Conservation (phyloP, 148 eudicot species). For the Vaccinium corymbosum region DNA sequence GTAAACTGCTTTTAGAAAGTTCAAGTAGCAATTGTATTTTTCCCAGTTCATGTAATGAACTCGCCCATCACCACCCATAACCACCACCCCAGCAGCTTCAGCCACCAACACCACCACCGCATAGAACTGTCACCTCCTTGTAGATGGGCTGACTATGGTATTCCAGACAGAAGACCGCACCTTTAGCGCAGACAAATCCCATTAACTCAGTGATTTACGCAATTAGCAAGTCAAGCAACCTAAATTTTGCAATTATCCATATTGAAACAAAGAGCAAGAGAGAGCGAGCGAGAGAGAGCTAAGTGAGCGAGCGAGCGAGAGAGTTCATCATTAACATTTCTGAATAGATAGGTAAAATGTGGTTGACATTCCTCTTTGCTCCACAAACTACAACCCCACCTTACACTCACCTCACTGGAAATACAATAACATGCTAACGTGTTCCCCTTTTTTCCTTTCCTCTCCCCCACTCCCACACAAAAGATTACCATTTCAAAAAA, state of each 20-base stretch:
- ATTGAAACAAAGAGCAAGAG: background rate
- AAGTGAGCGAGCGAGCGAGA: background rate
- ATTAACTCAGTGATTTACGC: no score
- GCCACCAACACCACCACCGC: no score
- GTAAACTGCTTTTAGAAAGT: no score
- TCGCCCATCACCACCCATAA: no score
- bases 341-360: constrained; percentile 12
- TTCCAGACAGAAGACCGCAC: no score
- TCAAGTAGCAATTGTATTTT: no score
- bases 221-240: no score
- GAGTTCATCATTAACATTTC: constrained; percentile 7
- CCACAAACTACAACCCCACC: constrained; percentile 13
- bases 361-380: constrained; percentile 17
- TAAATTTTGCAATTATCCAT: background rate
- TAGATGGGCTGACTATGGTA: no score
- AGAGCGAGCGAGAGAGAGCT: background rate
- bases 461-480: constrained; percentile 13
- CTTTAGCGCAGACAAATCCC: no score
- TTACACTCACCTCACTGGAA: background rate
- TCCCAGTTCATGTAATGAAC: background rate
- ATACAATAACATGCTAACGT: constrained; percentile 16
- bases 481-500: background rate
- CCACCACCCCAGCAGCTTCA: no score
- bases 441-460: constrained; percentile 7
- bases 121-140: no score